These are phyloP conservation scores for Colletotrichum navitas DNA, from an alignment of 2,329 filamentous ascomycete species.

Conservation along the genomic window DNA sequence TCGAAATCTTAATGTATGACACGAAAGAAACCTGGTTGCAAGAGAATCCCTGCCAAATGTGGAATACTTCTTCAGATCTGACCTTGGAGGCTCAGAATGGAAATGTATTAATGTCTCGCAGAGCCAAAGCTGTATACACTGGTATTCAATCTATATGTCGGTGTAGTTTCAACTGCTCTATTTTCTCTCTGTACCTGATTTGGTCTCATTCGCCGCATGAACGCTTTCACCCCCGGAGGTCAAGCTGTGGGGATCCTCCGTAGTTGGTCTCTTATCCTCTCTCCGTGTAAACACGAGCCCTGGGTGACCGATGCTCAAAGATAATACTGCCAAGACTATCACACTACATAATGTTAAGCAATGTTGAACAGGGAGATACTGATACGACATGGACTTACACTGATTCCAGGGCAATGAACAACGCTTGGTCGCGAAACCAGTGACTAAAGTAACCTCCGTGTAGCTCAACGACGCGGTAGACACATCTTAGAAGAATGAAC, in stretches of 20 bases:
- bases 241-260: no score
- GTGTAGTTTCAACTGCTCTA: not conserved
- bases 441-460: constrained; percentile 65
- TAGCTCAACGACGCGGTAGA: constrained; percentile 71
- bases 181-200: not conserved
- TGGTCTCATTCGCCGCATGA: not conserved
- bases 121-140: not conserved
- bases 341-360: constrained; percentile 10
- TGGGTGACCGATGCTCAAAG: constrained; percentile 28
- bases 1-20: no score
- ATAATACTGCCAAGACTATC: constrained; percentile 30
- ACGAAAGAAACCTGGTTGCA: no score
- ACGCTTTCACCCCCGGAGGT: not conserved
- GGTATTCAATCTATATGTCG: not conserved
- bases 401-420: constrained; percentile 61
- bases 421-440: constrained; percentile 58
- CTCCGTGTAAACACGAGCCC: constrained; percentile 17
- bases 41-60: no score
- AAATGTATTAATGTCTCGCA: not conserved
- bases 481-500: constrained; percentile 67
- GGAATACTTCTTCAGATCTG: not conserved
- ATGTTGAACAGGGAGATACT: no score
- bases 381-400: constrained; percentile 39
- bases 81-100: no score
- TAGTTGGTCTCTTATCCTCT: no score